Evolutionary conservation across 108 stramenopile genomes (phyloP), one percentile per base, ranked within the genome.

Genomic region (Discostella stelligeroides): DNA sequence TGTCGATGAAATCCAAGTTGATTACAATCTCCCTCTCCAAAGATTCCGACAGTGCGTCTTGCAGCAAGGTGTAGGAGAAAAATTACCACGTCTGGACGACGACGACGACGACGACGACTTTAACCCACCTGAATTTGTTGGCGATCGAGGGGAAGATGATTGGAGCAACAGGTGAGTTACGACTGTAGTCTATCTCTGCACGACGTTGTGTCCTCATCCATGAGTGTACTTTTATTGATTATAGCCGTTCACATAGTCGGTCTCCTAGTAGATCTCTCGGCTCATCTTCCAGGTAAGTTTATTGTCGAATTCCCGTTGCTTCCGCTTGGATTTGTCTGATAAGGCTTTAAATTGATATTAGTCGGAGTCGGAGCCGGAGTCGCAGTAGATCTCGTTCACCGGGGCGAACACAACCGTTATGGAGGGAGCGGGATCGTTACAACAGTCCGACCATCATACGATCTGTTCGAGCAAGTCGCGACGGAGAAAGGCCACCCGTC

Each of bases 311-410:
- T 45, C 43, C 63, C 27, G 41, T 47, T 47, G 37, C 21, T 43
- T 37, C 51, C 30, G 20, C 49, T 38, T 27, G 20, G 64, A 49
- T 34, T 42, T 49, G 14, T n/a, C n/a, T n/a, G n/a, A n/a, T 7
- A 15, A 24, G 27, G 14, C 24, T 54, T n/a, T n/a, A n/a, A n/a
- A n/a, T n/a, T 54, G 38, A n/a, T 39, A 47, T 47, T 47, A 63
- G 63, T 47, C 25, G 58, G 40, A 61, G 43, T 45, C 43, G 43
- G 43, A 45, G 43, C 25, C 24, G 50, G 25, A 51, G 63, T 27
- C 46, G 64, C 11, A 65, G 64, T 47, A 65, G 64, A n/a, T 65
- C 64, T 9, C 64, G 64, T n/a, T 65, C 64, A 18, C 53, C 53
- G 4, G 50, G 49, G n/a, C n/a, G n/a, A n/a, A n/a, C n/a, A 25